Conservation (phyloP, 2,329 filamentous ascomycete genomes). For the Botryotinia convoluta region DNA sequence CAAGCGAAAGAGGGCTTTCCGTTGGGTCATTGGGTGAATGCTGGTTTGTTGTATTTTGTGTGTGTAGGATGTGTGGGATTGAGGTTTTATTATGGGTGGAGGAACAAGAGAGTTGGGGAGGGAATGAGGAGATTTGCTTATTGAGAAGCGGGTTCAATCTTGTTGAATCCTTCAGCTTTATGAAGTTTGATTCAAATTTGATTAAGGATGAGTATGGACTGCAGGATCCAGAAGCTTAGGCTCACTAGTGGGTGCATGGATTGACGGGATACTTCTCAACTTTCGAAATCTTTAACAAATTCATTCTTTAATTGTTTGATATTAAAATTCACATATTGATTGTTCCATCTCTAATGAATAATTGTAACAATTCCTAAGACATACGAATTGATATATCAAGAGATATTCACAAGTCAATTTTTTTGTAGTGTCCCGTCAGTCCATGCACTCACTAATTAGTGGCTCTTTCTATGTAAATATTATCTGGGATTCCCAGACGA, state of each 20-base stretch:
- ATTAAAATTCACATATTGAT: background rate
- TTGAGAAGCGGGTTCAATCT: background rate
- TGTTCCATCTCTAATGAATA: no score
- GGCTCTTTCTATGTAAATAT: background rate
- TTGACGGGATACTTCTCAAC: background rate
- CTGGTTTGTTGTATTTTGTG: constrained; percentile 58
- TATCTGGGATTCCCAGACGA: fast-evolving
- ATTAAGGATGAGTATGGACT: background rate
- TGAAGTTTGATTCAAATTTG: background rate
- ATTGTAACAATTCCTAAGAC: background rate
- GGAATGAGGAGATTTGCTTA: constrained; percentile 8
- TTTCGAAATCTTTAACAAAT: background rate
- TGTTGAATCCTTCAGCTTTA: background rate
- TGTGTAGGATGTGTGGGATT: constrained; percentile 53
- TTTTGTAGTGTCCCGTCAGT: background rate
- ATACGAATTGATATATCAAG: background rate
- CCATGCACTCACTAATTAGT: background rate
- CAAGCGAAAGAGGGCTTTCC: constrained; percentile 62
- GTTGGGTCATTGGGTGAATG: constrained; percentile 68
- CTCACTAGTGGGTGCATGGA: background rate
- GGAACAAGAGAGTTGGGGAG: constrained; percentile 38
- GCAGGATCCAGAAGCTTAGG: background rate
- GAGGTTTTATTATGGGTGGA: constrained; percentile 54
- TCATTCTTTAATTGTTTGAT: background rate
- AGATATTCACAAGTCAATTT: background rate